Evolutionary conservation across 179 eudicot genomes (phyloP).

Genomic region (Gypsophila paniculata): DNA sequence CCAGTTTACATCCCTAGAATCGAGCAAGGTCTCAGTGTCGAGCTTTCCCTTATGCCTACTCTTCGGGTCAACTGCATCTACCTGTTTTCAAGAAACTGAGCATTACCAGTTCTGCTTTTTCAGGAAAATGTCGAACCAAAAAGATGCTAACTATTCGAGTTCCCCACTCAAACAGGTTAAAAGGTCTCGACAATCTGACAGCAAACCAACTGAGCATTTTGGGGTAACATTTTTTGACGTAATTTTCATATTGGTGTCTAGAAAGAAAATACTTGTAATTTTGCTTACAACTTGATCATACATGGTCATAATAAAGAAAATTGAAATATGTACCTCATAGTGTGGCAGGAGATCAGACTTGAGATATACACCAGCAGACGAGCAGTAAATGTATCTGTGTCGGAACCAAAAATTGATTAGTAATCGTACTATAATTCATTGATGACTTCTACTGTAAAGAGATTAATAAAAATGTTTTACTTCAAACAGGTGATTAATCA

Average conservation of each 20-base stretch:
- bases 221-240: too few species aligned
- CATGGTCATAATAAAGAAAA: not conserved
- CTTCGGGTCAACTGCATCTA: conserved; percentile 97
- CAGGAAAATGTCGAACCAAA: not conserved
- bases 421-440: too few species aligned
- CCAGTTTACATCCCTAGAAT: conserved; percentile 59
- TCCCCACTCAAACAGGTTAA: not conserved
- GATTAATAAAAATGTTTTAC: too few species aligned
- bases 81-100: conserved; percentile 29
- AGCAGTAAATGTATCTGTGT: conserved; percentile 86
- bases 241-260: not conserved
- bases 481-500: not conserved
- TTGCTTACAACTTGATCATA: not conserved
- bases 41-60: conserved; percentile 99
- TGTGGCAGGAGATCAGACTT: conserved; percentile 79
- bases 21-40: conserved; percentile 74
- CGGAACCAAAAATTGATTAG: not conserved
- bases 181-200: not conserved
- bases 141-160: not conserved
- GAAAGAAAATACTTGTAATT: too few species aligned
- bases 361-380: conserved; percentile 94
- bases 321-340: conserved; percentile 54
- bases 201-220: not conserved
- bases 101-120: not conserved
- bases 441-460: not conserved